phyloP scores from a whole-genome alignment of 2,329 filamentous ascomycete genomes.

The Mycosphaerella sp. region DNA sequence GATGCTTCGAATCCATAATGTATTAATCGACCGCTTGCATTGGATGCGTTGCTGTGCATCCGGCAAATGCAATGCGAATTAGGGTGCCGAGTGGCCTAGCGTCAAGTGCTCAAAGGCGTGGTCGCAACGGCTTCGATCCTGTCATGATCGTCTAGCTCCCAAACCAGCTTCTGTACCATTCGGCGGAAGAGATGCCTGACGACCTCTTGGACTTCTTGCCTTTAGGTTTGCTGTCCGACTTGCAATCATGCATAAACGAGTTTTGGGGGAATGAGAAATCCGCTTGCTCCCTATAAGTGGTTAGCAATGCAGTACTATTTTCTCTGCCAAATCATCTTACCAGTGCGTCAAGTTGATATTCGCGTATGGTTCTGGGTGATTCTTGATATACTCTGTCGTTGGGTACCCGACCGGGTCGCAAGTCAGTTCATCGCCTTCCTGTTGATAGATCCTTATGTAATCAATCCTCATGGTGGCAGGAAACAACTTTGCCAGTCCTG shows the following conservation, averaged over 20 bases:
- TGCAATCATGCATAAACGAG: slow-evolving; percentile 53
- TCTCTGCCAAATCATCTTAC: background rate
- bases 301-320: background rate
- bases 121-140: slow-evolving; percentile 7
- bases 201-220: slow-evolving; percentile 15
- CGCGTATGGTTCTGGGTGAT: slow-evolving; percentile 55
- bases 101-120: slow-evolving; percentile 10
- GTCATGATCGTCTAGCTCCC: slow-evolving; percentile 9
- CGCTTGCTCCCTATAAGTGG: slow-evolving; percentile 41
- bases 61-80: background rate
- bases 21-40: background rate
- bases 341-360: slow-evolving; percentile 61
- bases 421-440: slow-evolving; percentile 51
- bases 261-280: slow-evolving; percentile 58
- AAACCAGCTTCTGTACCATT: slow-evolving; percentile 6
- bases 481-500: slow-evolving; percentile 49
- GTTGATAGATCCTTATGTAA: slow-evolving; percentile 66
- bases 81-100: background rate
- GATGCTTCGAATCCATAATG: background rate
- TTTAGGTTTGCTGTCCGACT: slow-evolving; percentile 19
- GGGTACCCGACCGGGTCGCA: slow-evolving; percentile 63
- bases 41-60: background rate
- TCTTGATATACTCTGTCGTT: slow-evolving; percentile 61
- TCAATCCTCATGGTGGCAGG: slow-evolving; percentile 62
- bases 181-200: slow-evolving; percentile 1